Evolutionary conservation across 208 protist genomes (phyloP).

Genomic region (Acanthamoeba culbertsoni): DNA sequence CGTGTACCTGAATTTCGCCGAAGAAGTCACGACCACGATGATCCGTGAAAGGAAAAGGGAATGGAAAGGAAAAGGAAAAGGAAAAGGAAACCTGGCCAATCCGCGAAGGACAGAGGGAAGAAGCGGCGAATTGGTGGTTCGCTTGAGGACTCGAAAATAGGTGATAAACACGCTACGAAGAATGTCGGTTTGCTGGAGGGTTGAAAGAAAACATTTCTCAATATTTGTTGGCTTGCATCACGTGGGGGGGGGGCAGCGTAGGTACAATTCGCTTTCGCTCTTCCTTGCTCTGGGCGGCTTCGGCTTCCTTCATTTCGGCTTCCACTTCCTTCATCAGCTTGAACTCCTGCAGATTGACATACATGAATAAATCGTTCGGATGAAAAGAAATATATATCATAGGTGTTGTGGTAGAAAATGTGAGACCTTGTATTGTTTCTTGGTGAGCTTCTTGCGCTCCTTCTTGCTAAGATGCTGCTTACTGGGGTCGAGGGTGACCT

Average conservation of each 20-base stretch:
- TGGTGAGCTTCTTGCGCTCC: conserved; percentile 35
- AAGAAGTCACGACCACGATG: not conserved
- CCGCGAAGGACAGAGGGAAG: conserved; percentile 66
- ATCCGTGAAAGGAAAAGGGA: not conserved
- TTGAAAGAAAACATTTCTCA: too few species aligned
- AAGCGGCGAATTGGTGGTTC: conserved; percentile 60
- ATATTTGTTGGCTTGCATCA: not conserved
- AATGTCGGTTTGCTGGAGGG: conserved; percentile 74
- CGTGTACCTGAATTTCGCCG: conserved; percentile 52
- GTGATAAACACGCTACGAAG: conserved; percentile 70
- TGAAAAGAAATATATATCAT: not conserved
- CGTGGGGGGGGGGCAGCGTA: not conserved
- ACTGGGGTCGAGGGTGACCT: not conserved
- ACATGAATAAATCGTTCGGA: not conserved
- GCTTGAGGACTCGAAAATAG: conserved; percentile 75
- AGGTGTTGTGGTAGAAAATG: not conserved
- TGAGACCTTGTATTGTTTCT: conserved; percentile 48
- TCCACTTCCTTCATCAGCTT: conserved; percentile 64
- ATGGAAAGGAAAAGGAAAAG: not conserved
- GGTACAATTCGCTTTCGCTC: conserved; percentile 56
- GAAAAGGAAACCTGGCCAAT: not conserved
- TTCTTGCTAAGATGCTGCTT: not conserved
- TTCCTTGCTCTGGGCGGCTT: conserved; percentile 39
- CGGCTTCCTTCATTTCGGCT: conserved; percentile 62
- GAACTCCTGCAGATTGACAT: not conserved